Base-by-base conservation (phyloP, 768 basidiomycete species). In the Tulasnella sp. region DNA sequence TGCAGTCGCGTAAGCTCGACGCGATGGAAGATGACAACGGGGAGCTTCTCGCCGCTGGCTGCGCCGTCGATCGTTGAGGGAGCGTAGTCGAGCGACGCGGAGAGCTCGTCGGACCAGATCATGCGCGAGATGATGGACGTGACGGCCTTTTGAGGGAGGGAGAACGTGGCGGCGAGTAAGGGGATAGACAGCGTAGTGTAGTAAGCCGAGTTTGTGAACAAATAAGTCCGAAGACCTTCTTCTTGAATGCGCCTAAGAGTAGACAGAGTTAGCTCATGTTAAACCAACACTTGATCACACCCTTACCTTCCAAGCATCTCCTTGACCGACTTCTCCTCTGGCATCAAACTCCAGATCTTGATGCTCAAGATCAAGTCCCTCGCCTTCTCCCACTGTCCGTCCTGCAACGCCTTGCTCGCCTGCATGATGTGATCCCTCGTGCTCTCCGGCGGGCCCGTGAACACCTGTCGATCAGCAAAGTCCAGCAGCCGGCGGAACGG, bases 401-500 rank as follows among this genome's bases (percentile, higher is more conserved):
- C 91, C 85, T 98, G 96, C 70, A 99, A 85, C 1, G 98, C 96
- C 85, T 95, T 98, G 85, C 93, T 94, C 1, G 98, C 98, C 84
- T 99, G 97, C 94, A 99, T 98, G 84, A 99, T 97, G 83, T 99
- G 98, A 82, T 99, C 98, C 44, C 98, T 88, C 42, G 97, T 99
- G 82, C 94, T 98, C 85, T 99, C 98, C n/a, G 96, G 95, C 1
- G 96, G 96, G 2, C 96, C 98, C 32, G 95, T 96, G 85, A 99
- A 99, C 15, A 98, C 92, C 86, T 99, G 98, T 39, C 95, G 90
- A 82, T 99, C 98, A 0, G 97, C 96, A 82, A 98, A 96, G 85
- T 99, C 98, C 74, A 99, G 87, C 79, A 98, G 86, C 69, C 97
- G 89, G 48, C 96, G 90, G 90, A 99, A 99, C 35, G 96, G 94